These are phyloP conservation scores for Cordyceps militaris DNA, from an alignment of 2,329 filamentous ascomycete species.

Conservation along the genomic window DNA sequence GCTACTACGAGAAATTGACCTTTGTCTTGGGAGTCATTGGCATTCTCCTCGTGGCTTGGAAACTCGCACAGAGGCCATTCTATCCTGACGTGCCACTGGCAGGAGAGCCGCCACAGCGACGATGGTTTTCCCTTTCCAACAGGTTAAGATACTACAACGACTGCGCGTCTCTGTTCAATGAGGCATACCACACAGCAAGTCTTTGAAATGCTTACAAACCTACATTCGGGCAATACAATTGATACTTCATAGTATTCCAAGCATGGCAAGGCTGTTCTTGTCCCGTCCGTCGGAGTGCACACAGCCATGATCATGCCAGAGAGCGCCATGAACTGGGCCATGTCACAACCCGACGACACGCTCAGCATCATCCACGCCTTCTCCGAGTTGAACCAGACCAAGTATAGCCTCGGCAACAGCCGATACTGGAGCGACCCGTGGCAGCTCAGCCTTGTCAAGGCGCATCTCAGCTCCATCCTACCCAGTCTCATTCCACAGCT, in stretches of 20 bases:
- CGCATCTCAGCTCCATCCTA: constrained; percentile 28
- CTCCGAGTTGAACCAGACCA: constrained; percentile 30
- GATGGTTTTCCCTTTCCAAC: neutral
- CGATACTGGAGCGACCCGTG: constrained; percentile 29
- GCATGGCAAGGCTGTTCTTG: constrained; percentile 33
- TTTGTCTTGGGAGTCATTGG: neutral
- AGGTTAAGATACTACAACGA: constrained; percentile 22
- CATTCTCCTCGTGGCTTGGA: neutral
- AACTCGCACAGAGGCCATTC: neutral
- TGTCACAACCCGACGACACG: constrained; percentile 31
- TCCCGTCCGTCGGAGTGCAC: constrained; percentile 30
- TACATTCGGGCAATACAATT: neutral
- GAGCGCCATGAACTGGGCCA: constrained; percentile 32
- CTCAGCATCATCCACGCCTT: constrained; percentile 30
- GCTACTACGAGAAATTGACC: neutral
- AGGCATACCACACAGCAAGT: constrained; percentile 26
- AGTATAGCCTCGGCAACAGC: constrained; percentile 31
- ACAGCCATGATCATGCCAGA: constrained; percentile 27
- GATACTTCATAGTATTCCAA: constrained; percentile 31
- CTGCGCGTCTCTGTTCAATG: constrained; percentile 23
- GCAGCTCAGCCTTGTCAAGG: constrained; percentile 30
- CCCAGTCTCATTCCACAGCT: constrained; percentile 27
- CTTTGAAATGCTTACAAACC: neutral
- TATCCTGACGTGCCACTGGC: neutral
- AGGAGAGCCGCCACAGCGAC: neutral